Evolutionary conservation across 2,329 filamentous ascomycete genomes (phyloP), one percentile per base, ranked within the genome.

Genomic region (Coniochaeta prunicola): DNA sequence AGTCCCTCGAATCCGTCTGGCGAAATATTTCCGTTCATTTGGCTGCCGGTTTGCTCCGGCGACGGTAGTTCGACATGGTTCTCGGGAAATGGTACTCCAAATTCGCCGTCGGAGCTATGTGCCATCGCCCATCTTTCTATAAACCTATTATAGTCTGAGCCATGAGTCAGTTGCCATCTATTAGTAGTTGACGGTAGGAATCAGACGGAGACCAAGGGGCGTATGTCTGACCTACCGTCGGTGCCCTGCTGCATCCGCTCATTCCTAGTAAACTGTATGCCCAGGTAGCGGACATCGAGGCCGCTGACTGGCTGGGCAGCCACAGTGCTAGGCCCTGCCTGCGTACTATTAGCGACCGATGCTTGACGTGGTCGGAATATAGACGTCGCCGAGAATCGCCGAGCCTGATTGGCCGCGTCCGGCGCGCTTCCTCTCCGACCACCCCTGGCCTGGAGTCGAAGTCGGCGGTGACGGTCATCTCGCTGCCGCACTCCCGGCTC

Each of bases 221-320:
- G 34, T 12, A 28, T 10, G 6, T 6, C 54, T 17, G 59, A 12
- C 70, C 67, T 68, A 80, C 79, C 79, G 64, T 77, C 73, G 38
- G 40, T 64, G 24, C 59, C 64, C 9, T 62, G 53, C 53, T 63
- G 61, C 15, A 62, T 53, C 34, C 62, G 64, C 21, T 63, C 57
- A 30, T 74, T 70, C 48, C 75, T 72, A 45, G 74, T 79, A 62
- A 81, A 81, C 57, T 81, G 78, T 48, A 81, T 74, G 6, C 76
- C 76, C 30, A 81, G 69, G 65, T 80, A 77, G 55, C 76, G 74
- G 55, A 81, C 77, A 59, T 79, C 77, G 17, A 76, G 64, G 3
- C 68, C 62, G 42, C 59, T 66, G 13, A 61, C 63, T 28, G 64
- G 57, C 28, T 65, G 63, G 21, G 62, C 60, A 6, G 65, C 63